Evolutionary conservation across 192 early-diverging fungal species (phyloP).

Genomic region (Spizellomyces punctatus): DNA sequence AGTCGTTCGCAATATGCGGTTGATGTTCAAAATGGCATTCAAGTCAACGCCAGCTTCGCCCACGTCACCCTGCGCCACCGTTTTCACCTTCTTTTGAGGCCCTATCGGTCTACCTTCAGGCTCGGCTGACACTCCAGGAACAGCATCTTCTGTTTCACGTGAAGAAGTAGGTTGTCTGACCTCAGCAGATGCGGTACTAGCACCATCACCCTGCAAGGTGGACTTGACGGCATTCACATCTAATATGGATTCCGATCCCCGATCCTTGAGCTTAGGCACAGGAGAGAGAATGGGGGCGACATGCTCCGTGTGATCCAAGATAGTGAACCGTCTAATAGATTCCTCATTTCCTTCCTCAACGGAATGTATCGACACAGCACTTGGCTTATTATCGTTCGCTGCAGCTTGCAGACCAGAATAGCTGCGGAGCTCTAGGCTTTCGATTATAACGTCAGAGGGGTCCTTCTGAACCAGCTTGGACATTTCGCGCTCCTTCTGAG

Average conservation of each 20-base stretch:
- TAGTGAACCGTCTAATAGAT: not conserved
- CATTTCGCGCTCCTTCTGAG: slow-evolving; percentile 10
- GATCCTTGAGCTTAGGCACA: not conserved
- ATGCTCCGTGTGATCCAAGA: too few relatives aligned
- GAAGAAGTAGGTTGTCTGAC: not conserved
- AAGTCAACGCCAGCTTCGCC: not conserved
- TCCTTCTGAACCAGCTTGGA: not conserved
- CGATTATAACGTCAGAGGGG: slow-evolving; percentile 21
- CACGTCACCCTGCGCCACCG: not conserved
- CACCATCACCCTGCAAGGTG: not conserved
- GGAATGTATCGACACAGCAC: not conserved
- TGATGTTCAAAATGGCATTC: slow-evolving; percentile 21
- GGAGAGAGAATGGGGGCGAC: not conserved
- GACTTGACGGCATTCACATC: not conserved
- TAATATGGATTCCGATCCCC: not conserved
- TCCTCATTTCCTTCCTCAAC: not conserved
- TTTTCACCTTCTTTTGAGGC: too few relatives aligned
- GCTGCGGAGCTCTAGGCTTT: slow-evolving; percentile 11
- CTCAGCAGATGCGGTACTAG: not conserved
- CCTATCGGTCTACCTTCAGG: too few relatives aligned
- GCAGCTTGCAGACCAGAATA: not conserved
- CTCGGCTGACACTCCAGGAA: not conserved
- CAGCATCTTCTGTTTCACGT: not conserved
- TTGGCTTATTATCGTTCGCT: not conserved
- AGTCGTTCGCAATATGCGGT: slow-evolving; percentile 12